Evolutionary conservation across 1,284 basidiomycete genomes (phyloP), one percentile per base, ranked within the genome.

Genomic region (Testicularia cyperi): DNA sequence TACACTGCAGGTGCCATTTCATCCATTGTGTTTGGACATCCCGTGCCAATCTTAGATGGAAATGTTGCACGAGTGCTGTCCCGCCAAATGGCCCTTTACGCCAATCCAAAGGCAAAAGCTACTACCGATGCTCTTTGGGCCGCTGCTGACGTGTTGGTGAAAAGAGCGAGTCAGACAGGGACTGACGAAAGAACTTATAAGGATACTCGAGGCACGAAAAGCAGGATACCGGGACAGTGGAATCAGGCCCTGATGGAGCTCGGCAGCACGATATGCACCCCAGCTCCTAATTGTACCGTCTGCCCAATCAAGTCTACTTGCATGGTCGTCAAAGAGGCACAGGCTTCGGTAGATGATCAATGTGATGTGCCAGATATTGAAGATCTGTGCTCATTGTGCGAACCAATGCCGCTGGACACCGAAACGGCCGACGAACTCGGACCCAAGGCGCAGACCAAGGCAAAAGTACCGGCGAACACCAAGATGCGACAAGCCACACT

Each of bases 1-100:
- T 96, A 96, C 75, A 95, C 90, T 0, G 81, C 81, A 9, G 82
- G 74, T 15, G 74, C 74, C 4, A 72, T 75, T 12, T 67, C 60
- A 14, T 63, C 60, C 12, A 75, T 75, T 30, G 72, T 73, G 4
- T 75, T 68, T 29, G 74, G 74, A 3, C 44, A 62, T 14, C 45
- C 70, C 0, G 71, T 57, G 5, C 68, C 72, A 9, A 69, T 74
- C 14, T 41, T 75, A 12, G 74, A 75, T 27, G 73, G 73, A 5
- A 75, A 75, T 20, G 67, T 74, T 12, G 49, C 57, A 5, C 46
- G 74, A 15, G 74, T 75, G 2, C 35, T 74, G 9, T 57, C 64
- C 37, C 49, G 74, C 18, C 74, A 75, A 35, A 28, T 66, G 16
- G 74, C 32, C 4, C 27, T 74, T n/a, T 63, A 67, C 26, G 64